A percentile compares a stretch with the other conserved stretches of the same genome.
These are phyloP conservation scores for Coleophoma crateriformis DNA, from an alignment of 2,329 filamentous ascomycete species.

Conservation along the genomic window DNA sequence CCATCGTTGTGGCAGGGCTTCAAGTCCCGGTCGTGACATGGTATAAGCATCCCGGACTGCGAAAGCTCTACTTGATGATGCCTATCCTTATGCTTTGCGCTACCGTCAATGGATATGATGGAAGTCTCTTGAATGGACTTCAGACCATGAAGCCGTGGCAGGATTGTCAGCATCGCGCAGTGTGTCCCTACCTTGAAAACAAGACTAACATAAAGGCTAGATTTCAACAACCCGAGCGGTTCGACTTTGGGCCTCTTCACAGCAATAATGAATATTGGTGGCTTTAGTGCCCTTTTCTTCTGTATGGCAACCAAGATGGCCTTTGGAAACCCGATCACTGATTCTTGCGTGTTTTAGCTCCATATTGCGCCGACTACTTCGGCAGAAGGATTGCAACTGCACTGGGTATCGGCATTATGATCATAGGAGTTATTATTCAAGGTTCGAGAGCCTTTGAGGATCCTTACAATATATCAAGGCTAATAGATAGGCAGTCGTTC, in stretches of 20 bases:
- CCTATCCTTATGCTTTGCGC: slow-evolving; percentile 23
- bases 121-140: slow-evolving; percentile 34
- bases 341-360: too few relatives aligned
- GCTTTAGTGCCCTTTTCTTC: slow-evolving; percentile 34
- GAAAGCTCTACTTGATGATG: slow-evolving; percentile 44
- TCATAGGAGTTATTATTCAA: slow-evolving; percentile 32
- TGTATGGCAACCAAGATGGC: slow-evolving; percentile 21
- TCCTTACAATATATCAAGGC: too few relatives aligned
- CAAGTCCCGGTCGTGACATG: slow-evolving; percentile 24
- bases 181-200: neutral
- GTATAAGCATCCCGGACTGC: slow-evolving; percentile 44
- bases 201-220: neutral
- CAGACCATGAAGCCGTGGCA: slow-evolving; percentile 37
- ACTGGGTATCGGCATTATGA: slow-evolving; percentile 34
- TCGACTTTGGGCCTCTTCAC: slow-evolving; percentile 32
- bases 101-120: slow-evolving; percentile 51
- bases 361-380: slow-evolving; percentile 34
- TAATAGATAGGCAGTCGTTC: too few relatives aligned
- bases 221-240: slow-evolving; percentile 15
- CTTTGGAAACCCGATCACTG: too few relatives aligned
- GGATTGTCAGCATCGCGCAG: slow-evolving; percentile 20
- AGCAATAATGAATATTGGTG: slow-evolving; percentile 38
- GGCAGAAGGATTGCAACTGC: slow-evolving; percentile 37
- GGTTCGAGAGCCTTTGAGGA: slow-evolving; percentile 13
- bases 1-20: neutral